These are phyloP conservation scores for Apiospora sp. DNA, from an alignment of 2,329 filamentous ascomycete species.

Conservation along the genomic window DNA sequence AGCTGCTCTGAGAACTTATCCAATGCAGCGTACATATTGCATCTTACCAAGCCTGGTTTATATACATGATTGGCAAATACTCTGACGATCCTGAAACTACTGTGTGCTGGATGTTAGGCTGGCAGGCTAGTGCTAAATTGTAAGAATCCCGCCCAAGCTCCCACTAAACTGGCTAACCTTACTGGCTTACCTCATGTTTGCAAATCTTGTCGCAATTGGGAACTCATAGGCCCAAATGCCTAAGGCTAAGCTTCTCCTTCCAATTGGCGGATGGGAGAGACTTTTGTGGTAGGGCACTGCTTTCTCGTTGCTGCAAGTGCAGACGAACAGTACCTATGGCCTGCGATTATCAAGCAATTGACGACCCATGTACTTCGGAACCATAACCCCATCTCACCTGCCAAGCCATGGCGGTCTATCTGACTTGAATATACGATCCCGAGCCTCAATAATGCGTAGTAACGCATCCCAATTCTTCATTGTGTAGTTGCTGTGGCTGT, in stretches of 20 bases:
- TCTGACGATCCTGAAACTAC: neutral
- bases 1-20: neutral
- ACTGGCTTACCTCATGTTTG: neutral
- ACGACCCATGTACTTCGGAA: neutral
- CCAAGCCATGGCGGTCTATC: constrained; percentile 1
- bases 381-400: neutral
- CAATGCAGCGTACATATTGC: neutral
- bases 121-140: neutral
- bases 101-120: neutral
- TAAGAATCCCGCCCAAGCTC: neutral
- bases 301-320: neutral
- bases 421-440: neutral
- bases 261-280: neutral
- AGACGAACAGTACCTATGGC: neutral
- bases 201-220: neutral
- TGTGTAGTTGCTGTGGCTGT: neutral
- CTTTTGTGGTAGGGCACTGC: no score
- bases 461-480: neutral
- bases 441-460: neutral
- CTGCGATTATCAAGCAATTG: neutral
- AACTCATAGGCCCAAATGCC: neutral
- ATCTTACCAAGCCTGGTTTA: neutral
- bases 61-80: neutral
- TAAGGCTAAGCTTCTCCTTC: no score
- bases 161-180: neutral